These are phyloP conservation scores for Pharus latifolius DNA, from an alignment of 176 grass and related monocot genomes.

Conservation along the genomic window DNA sequence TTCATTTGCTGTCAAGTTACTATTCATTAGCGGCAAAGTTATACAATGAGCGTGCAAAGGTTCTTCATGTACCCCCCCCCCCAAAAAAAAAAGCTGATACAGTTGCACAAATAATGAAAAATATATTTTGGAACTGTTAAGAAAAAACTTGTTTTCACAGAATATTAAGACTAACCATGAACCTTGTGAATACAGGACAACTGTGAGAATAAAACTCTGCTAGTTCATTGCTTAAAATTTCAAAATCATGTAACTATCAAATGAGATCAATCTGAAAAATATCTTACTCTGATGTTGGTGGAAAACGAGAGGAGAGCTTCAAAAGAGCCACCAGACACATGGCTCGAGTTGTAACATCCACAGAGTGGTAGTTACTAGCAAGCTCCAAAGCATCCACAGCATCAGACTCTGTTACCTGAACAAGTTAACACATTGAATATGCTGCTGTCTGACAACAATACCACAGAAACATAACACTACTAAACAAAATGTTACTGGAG, in stretches of 20 bases:
- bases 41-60: too few species aligned
- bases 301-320: constrained; percentile 88
- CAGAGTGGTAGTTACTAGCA: constrained; percentile 40
- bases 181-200: background rate
- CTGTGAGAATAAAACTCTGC: background rate
- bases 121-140: background rate
- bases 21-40: too few species aligned
- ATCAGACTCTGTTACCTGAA: constrained; percentile 85
- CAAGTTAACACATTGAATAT: background rate
- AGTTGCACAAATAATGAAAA: background rate
- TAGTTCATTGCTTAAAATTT: background rate
- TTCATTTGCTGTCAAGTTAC: too few species aligned
- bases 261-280: constrained; percentile 1
- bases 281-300: constrained; percentile 70
- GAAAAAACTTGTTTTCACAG: background rate
- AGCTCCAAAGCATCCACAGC: constrained; percentile 55
- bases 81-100: background rate
- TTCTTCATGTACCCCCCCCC: too few species aligned
- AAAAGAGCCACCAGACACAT: constrained; percentile 94
- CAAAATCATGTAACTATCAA: background rate
- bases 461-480: background rate
- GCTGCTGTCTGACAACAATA: constrained; percentile 6
- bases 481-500: background rate
- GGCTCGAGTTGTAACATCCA: constrained; percentile 73
- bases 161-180: background rate